Percentiles rank a stretch among this genome's conserved stretches.
phyloP scores from a whole-genome alignment of 176 grass and related monocot species.

The Neostapfia colusana region DNA sequence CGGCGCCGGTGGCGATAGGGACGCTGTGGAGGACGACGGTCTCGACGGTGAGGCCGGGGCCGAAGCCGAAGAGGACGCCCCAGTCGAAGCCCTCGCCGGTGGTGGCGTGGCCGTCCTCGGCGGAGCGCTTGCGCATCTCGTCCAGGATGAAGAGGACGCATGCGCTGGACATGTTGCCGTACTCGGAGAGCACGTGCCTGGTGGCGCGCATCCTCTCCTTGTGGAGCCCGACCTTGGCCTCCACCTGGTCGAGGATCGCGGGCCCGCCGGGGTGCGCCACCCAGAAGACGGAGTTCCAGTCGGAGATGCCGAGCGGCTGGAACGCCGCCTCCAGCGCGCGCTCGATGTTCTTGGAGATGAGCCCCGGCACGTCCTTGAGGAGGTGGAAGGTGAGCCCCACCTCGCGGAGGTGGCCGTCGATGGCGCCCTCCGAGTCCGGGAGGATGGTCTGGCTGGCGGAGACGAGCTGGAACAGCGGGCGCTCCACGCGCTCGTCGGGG shows the following conservation, averaged over 20 bases:
- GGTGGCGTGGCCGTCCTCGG: slow-evolving; percentile 72
- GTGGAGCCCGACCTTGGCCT: slow-evolving; percentile 62
- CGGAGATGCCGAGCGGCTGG: slow-evolving; percentile 60
- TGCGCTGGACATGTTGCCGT: slow-evolving; percentile 88
- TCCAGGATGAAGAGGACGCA: slow-evolving; percentile 95
- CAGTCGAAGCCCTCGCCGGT: slow-evolving; percentile 92
- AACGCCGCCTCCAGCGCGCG: slow-evolving; percentile 67
- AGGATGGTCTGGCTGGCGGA: slow-evolving; percentile 83
- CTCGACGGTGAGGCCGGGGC: slow-evolving; percentile 87
- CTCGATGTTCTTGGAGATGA: slow-evolving; percentile 93
- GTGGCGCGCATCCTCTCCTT: slow-evolving; percentile 74
- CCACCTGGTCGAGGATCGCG: slow-evolving; percentile 84
- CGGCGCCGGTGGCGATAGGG: slow-evolving; percentile 28
- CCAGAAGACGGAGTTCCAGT: slow-evolving; percentile 94
- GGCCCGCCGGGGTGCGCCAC: slow-evolving; percentile 81
- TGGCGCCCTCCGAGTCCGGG: slow-evolving; percentile 87
- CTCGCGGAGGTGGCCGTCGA: slow-evolving; percentile 83
- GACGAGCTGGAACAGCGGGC: slow-evolving; percentile 75
- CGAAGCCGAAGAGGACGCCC: slow-evolving; percentile 96
- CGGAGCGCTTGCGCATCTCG: slow-evolving; percentile 81
- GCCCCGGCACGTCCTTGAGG: slow-evolving; percentile 80
- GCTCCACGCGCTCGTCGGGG: slow-evolving; percentile 51
- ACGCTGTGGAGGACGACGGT: slow-evolving; percentile 84
- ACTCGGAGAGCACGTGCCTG: slow-evolving; percentile 66
- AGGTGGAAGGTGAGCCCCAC: slow-evolving; percentile 85